Base-by-base conservation (phyloP, 129 eudicot species). In the Rutidosis leptorrhynchoides region DNA sequence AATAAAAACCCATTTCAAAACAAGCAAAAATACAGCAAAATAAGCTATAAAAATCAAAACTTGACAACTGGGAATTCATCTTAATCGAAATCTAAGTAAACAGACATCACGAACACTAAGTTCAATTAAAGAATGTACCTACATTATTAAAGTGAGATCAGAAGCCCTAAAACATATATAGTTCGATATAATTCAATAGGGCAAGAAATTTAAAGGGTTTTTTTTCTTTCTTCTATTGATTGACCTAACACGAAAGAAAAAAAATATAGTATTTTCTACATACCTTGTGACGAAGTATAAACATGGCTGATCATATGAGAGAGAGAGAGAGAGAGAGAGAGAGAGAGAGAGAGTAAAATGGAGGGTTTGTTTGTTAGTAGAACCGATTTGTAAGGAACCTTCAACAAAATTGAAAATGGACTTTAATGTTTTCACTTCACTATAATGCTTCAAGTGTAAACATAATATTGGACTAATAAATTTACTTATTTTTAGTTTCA, bases 331-430 rank as follows among this genome's bases (percentile, higher is more conserved):
- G 73, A 68, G 27, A 64, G 48, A n/a, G 62, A 29, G 66, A 22
- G 78, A 55, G 61, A 57, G 6, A 65, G 53, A 46, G 64, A 58
- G 74, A 49, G 68, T 60, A 65, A 28, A 74, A 74, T 27, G 58
- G 58, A 56, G 58, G 58, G 29, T 57, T 75, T 75, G 79, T 75
- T 75, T 75, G 74, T 75, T 75, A 68, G 74, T 67, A 59, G 33
- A 55, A 73, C 78, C 64, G 72, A 68, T 75, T 59, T 75, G 63
- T 69, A 75, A 74, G 79, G 72, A 75, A 68, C 79, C 67, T 62
- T 74, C 52, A 52, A 27, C 10, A 46, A 24, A 65, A 74, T 35
- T 73, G 16, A 37, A 37, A 37, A 37, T 20, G 62, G 29, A 46
- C 71, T 74, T 63, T 21, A 21, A 14, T 28, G 45, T 46, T 67